A percentile compares a stretch with the other conserved stretches of the same genome.
These are phyloP conservation scores for Tetrapyrgos nigripes DNA, from an alignment of 1,284 basidiomycete genomes.

Conservation along the genomic window DNA sequence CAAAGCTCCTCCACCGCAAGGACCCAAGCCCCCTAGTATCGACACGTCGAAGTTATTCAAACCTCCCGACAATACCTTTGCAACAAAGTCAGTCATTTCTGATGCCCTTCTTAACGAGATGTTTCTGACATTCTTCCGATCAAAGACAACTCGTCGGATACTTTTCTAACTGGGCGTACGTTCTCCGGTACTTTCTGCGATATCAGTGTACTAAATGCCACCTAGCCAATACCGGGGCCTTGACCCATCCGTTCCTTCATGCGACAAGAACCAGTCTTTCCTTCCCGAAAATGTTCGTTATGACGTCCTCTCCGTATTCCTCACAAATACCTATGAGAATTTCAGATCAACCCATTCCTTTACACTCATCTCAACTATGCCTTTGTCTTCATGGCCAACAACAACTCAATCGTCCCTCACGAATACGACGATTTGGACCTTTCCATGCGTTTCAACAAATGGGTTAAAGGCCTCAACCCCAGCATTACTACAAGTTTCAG, in stretches of 20 bases:
- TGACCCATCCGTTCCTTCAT: not conserved
- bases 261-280: not conserved
- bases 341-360: not conserved
- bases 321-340: not conserved
- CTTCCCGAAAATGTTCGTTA: constrained; percentile 1
- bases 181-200: too few relatives aligned
- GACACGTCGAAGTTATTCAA: not conserved
- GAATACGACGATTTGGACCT: not conserved
- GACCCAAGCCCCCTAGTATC: not conserved
- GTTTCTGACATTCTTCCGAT: not conserved
- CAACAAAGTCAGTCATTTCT: not conserved
- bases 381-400: not conserved
- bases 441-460: not conserved
- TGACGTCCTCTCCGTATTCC: not conserved
- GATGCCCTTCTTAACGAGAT: not conserved
- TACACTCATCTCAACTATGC: constrained; percentile 1
- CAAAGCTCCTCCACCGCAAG: not conserved
- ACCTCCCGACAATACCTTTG: not conserved
- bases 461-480: not conserved
- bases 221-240: too few relatives aligned
- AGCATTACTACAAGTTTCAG: not conserved
- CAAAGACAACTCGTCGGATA: not conserved
- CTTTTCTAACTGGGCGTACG: not conserved
- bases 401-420: not conserved
- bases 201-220: too few relatives aligned